Conservation (phyloP, 164 flowering plant species). For the Cinnamomum micranthum region DNA sequence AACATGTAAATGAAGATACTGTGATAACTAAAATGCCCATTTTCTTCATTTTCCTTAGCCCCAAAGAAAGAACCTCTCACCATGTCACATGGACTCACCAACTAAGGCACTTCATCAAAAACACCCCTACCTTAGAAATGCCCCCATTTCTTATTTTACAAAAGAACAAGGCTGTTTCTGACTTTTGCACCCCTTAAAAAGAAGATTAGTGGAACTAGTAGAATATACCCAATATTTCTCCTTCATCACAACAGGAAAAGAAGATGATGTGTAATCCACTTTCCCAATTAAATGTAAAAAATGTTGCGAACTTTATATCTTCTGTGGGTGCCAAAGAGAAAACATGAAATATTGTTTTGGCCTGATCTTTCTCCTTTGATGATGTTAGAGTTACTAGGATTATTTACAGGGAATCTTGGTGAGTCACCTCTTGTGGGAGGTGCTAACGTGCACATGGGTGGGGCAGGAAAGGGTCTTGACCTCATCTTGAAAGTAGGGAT, state of each 20-base stretch:
- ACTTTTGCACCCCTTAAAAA: too few species aligned
- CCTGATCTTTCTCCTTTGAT: background rate
- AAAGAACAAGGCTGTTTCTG: too few species aligned
- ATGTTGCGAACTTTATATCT: background rate
- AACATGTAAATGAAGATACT: too few species aligned
- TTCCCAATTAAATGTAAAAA: background rate
- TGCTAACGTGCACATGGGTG: slow-evolving; percentile 4
- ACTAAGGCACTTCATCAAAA: too few species aligned
- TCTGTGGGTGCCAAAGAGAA: background rate
- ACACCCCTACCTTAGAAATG: too few species aligned
- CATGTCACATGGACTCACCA: too few species aligned
- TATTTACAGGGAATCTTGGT: background rate
- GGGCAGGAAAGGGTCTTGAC: background rate
- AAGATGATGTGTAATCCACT: slow-evolving; percentile 1
- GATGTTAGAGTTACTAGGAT: background rate
- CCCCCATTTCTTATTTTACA: too few species aligned
- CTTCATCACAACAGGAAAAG: background rate
- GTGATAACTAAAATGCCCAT: too few species aligned
- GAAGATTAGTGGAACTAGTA: background rate
- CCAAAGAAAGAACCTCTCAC: too few species aligned
- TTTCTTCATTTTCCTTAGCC: too few species aligned
- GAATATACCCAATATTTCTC: background rate
- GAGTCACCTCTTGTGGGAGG: background rate
- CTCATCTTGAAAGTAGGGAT: background rate
- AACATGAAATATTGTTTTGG: background rate